Evolutionary conservation across 306 rosid species (phyloP), one percentile per base, ranked within the genome.

Genomic region (Echinosophora koreensis): DNA sequence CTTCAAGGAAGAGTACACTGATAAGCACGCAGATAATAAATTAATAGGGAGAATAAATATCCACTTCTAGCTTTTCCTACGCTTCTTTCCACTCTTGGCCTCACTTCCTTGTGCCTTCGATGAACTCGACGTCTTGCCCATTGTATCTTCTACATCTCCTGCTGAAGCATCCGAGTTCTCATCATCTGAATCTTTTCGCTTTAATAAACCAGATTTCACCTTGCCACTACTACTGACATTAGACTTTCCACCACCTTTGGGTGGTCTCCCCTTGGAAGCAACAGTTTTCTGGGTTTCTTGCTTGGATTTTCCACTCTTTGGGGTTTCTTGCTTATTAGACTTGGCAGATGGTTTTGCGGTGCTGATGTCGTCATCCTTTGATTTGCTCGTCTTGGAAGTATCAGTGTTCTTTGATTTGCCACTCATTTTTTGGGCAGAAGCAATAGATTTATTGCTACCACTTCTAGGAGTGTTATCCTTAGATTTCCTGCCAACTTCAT

Each of bases 81-180:
- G 90, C 88, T 95, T 95, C 88, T 88, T 92, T 66, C 91, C 95
- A 15, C 82, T 51, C 91, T 88, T 94, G 73, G 66, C 56, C 76
- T 78, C 86, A 14, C 78, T 88, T 70, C 83, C 88, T 60, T 76
- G 86, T 27, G 62, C 86, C 81, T 88, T 90, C 14, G 91, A 81
- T 73, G 87, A 78, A 69, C 41, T 59, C 38, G 80, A 59, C 1
- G 87, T 49, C 89, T 88, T 94, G 8, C 82, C 87, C 83, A 84
- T 88, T 2, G 84, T 55, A 47, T 77, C 72, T 51, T 88, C 90
- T 27, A 49, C 39, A 39, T 67, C 71, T 55, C 80, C 74, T 34
- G 67, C 82, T 13, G 86, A 85, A 76, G 68, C 86, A 44, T 68
- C 65, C 0, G 88, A 80, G 71, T 77, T 46, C 39, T 87, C 91